A percentile compares a stretch with the other conserved stretches of the same genome.
Evolutionary conservation across 177 flowering plant species (phyloP).

Genomic region (Telopea speciosissima): DNA sequence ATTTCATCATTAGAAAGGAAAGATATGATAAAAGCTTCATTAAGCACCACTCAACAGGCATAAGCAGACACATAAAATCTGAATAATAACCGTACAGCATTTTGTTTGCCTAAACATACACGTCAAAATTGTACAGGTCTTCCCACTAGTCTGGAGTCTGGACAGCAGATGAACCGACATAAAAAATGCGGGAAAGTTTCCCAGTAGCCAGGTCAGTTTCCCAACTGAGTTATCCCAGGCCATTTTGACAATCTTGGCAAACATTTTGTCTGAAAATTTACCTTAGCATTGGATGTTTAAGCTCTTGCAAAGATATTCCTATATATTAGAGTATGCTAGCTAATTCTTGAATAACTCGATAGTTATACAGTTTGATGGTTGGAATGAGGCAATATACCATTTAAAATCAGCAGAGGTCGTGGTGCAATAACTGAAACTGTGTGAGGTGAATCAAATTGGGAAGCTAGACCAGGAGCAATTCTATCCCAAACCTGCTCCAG

Average conservation of each 20-base stretch:
- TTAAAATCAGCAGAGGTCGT: constrained; percentile 79
- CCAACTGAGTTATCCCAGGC: not conserved
- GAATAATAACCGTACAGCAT: no score
- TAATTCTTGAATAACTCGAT: not conserved
- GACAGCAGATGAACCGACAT: not conserved
- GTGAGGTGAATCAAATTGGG: constrained; percentile 71
- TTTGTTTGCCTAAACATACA: no score
- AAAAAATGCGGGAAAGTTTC: not conserved
- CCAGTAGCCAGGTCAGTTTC: no score
- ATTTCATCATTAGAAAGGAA: no score
- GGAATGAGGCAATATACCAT: constrained; percentile 43
- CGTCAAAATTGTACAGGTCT: no score
- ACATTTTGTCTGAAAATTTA: not conserved
- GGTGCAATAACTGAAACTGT: constrained; percentile 78
- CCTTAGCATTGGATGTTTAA: not conserved
- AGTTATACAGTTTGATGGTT: not conserved
- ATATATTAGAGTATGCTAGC: not conserved
- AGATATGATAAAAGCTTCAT: no score
- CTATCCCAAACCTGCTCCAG: constrained; percentile 79
- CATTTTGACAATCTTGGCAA: not conserved
- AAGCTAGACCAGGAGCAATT: constrained; percentile 85
- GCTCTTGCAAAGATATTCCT: not conserved
- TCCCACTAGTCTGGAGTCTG: no score
- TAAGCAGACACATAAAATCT: no score
- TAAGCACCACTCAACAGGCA: no score